Base-by-base conservation (phyloP, 2,329 filamentous ascomycete genomes). In the Plectosphaerella plurivora region DNA sequence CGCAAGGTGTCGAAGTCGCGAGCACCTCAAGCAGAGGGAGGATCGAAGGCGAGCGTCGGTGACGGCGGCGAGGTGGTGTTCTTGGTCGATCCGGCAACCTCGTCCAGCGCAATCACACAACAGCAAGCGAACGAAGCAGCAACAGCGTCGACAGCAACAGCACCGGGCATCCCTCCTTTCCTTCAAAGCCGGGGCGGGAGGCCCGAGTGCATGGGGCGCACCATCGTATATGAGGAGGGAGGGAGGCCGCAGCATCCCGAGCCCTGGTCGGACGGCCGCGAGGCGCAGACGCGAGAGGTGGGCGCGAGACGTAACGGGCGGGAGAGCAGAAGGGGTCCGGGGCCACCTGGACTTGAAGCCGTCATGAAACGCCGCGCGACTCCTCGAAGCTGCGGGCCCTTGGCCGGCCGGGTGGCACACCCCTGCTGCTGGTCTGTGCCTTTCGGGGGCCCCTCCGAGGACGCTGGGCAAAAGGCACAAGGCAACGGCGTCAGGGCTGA, bases 301-400 rank as follows among this genome's bases (percentile, higher is more conserved):
- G 22, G 22, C 22, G 22, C 22, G 22, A 22, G 22, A 22, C 22
- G 22, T 22, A 22, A 22, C 22, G 22, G 22, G 22, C 22, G 22
- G 22, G 22, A 22, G 22, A 5, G 22, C 22, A 22, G 41, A 5
- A 9, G 41, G n/a, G 4, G 41, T 44, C 41, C 16, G n/a, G 41
- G 41, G 41, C 41, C 41, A 44, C 41, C 41, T 44, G 41, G 41
- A 55, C 50, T 48, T 57, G 55, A 57, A 57, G 55, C 55, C 54
- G 45, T 56, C 50, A 52, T 57, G 55, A 57, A 57, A 57, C 55
- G 51, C 50, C 41, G 42, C 39, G 41, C 16, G 41, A 44, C 41
- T 44, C 41, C 41, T 44, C 41, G n/a, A 44, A 18, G 3, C 41
- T 18, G 41, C 41, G 41, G 41, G 16, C 41, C n/a, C 41, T 20